Evolutionary conservation across 2,329 filamentous ascomycete genomes (phyloP).

Genomic region (Phoma sp.): DNA sequence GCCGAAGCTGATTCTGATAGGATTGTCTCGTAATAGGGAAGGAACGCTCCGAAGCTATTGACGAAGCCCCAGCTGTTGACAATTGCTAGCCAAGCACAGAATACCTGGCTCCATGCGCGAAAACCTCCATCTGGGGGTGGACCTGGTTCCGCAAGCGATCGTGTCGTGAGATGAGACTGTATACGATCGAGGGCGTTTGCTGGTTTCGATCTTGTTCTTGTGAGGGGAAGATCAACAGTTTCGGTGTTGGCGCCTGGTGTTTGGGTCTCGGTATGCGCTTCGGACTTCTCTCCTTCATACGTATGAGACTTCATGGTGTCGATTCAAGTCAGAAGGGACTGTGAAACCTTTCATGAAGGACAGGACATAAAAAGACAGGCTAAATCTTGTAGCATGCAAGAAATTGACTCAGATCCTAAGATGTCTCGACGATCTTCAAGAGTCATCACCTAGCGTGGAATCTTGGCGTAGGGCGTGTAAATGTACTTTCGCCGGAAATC

Average conservation of each 20-base stretch:
- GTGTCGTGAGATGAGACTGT: slow-evolving; percentile 44
- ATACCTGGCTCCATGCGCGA: slow-evolving; percentile 39
- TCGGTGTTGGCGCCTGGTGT: slow-evolving; percentile 7
- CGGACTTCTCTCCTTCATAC: slow-evolving; percentile 18
- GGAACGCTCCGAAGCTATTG: slow-evolving; percentile 54
- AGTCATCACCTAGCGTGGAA: slow-evolving; percentile 5
- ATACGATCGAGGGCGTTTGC: slow-evolving; percentile 32
- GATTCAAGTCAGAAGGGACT: not conserved
- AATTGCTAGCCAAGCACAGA: slow-evolving; percentile 40
- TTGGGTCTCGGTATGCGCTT: slow-evolving; percentile 5
- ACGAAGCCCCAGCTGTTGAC: slow-evolving; percentile 49
- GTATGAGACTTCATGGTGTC: not conserved
- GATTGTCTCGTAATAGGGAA: slow-evolving; percentile 54
- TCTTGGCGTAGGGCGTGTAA: slow-evolving; percentile 1
- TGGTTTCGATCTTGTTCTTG: slow-evolving; percentile 21
- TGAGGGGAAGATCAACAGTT: slow-evolving; percentile 12
- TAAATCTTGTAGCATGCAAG: not conserved
- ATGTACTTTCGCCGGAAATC: not conserved
- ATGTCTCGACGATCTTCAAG: not conserved
- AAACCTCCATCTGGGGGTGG: slow-evolving; percentile 50
- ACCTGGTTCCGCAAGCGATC: slow-evolving; percentile 32
- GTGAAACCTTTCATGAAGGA: not conserved
- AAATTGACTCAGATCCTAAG: not conserved
- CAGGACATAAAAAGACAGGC: too few relatives aligned
- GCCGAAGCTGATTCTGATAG: slow-evolving; percentile 46